Conservation (phyloP, 2,329 filamentous ascomycete genomes). For the Trichoderma sp. region DNA sequence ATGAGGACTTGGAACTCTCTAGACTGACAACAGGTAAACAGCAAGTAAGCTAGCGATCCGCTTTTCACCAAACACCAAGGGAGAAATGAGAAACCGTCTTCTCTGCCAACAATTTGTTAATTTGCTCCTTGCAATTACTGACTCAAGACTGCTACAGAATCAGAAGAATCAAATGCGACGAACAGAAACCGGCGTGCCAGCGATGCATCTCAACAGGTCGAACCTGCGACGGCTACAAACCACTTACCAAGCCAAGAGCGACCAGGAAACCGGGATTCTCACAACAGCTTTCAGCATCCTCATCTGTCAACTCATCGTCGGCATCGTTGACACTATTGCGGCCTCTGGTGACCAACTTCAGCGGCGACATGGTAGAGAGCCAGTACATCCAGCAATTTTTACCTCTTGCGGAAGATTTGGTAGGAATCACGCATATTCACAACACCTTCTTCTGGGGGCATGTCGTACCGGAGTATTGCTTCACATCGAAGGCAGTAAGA, state of each 20-base stretch:
- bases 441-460: slow-evolving; percentile 39
- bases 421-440: slow-evolving; percentile 38
- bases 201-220: slow-evolving; percentile 43
- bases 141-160: slow-evolving; percentile 34
- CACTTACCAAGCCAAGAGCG: slow-evolving; percentile 21
- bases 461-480: slow-evolving; percentile 39
- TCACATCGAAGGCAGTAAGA: slow-evolving; percentile 39
- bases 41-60: slow-evolving; percentile 15
- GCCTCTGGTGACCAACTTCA: slow-evolving; percentile 43
- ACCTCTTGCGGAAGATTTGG: slow-evolving; percentile 37
- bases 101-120: neutral
- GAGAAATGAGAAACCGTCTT: neutral
- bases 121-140: neutral
- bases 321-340: slow-evolving; percentile 32
- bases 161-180: slow-evolving; percentile 44
- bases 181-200: slow-evolving; percentile 42
- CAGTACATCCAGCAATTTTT: slow-evolving; percentile 44
- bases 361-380: slow-evolving; percentile 42
- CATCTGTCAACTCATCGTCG: slow-evolving; percentile 8
- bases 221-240: slow-evolving; percentile 44
- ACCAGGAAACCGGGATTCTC: slow-evolving; percentile 14
- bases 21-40: slow-evolving; percentile 26
- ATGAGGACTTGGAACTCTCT: neutral
- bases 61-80: neutral
- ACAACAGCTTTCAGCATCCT: slow-evolving; percentile 25